These are phyloP conservation scores for Escovopsis sp. DNA, from an alignment of 2,329 filamentous ascomycete species.

Conservation along the genomic window DNA sequence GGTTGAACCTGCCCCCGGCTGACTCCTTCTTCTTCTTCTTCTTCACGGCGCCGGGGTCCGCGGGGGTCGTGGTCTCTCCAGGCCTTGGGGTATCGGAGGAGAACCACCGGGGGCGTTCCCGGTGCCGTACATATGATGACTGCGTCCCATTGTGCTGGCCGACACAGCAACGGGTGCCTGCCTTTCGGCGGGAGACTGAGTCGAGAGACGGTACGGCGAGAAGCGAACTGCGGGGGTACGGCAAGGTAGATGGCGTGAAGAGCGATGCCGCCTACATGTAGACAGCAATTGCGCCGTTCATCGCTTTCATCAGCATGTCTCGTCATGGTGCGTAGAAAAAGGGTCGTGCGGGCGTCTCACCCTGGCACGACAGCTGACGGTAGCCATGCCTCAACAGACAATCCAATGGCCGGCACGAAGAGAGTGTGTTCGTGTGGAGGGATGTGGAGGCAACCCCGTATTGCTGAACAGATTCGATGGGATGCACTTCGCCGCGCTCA, in stretches of 20 bases:
- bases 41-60: background rate
- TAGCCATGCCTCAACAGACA: slow-evolving; percentile 1
- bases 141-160: too few species aligned
- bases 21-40: slow-evolving; percentile 14
- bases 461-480: too few species aligned
- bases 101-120: slow-evolving; percentile 6
- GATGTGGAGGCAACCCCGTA: background rate
- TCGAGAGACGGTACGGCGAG: slow-evolving; percentile 4
- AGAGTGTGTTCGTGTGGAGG: background rate
- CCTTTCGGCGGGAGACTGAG: slow-evolving; percentile 1
- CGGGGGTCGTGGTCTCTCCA: background rate
- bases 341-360: background rate
- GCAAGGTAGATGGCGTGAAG: slow-evolving; percentile 9
- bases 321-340: background rate
- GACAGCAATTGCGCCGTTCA: background rate
- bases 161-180: background rate
- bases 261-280: slow-evolving; percentile 7
- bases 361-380: slow-evolving; percentile 2
- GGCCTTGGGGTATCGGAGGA: slow-evolving; percentile 8
- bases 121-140: slow-evolving; percentile 2
- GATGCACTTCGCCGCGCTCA: too few species aligned
- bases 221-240: slow-evolving; percentile 8
- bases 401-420: background rate
- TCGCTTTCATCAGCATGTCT: background rate
- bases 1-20: slow-evolving; percentile 17